These are phyloP conservation scores for Vigna unguiculata DNA, from an alignment of 306 rosid species.

Conservation along the genomic window DNA sequence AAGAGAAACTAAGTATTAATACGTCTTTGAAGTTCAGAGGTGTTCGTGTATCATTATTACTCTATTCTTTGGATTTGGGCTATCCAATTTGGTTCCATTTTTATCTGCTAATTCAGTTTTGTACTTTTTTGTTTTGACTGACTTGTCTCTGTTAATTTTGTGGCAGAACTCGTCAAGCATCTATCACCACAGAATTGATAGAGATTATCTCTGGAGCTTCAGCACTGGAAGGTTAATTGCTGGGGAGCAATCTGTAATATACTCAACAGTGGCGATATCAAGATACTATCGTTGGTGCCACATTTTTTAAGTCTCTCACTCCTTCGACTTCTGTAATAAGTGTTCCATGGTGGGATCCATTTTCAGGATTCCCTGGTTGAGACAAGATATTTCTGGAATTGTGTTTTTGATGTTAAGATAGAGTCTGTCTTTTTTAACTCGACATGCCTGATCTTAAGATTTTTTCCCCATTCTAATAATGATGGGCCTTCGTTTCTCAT, in stretches of 20 bases:
- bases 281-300: constrained; percentile 49
- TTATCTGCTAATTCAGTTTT: neutral
- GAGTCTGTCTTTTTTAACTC: constrained; percentile 32
- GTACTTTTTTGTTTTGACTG: neutral
- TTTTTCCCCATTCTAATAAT: constrained; percentile 23
- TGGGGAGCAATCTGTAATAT: constrained; percentile 37
- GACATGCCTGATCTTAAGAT: constrained; percentile 26
- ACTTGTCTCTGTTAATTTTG: constrained; percentile 51
- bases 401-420: constrained; percentile 51
- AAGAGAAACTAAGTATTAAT: neutral
- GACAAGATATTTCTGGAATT: constrained; percentile 36
- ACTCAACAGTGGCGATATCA: constrained; percentile 56
- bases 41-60: no score
- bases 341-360: constrained; percentile 44
- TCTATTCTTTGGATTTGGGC: no score
- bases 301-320: constrained; percentile 41
- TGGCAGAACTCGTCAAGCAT: constrained; percentile 97
- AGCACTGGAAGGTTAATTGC: constrained; percentile 72
- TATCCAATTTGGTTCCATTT: neutral
- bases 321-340: constrained; percentile 59
- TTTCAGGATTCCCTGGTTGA: constrained; percentile 51
- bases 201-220: constrained; percentile 99
- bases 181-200: constrained; percentile 95
- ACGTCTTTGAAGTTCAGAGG: neutral
- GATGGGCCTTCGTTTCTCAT: constrained; percentile 4